Evolutionary conservation across 768 basidiomycete genomes (phyloP).

Genomic region (Lyophyllum semitale): DNA sequence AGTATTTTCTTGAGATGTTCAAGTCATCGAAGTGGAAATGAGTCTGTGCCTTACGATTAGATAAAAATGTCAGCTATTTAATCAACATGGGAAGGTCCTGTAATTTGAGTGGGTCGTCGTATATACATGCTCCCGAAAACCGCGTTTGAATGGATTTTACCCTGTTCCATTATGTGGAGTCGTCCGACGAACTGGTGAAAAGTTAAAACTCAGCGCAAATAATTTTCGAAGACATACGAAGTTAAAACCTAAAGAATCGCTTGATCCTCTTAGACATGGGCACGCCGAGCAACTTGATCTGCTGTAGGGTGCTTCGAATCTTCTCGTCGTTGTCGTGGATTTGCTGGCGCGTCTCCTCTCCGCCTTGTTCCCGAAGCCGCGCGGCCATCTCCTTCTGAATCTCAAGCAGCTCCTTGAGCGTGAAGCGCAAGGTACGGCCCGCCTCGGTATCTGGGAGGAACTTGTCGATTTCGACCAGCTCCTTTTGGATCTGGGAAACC

Average conservation of each 20-base stretch:
- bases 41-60: no score
- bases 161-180: no score
- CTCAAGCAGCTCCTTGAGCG: conserved; percentile 15
- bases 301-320: conserved; percentile 16
- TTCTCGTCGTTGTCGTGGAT: conserved; percentile 16
- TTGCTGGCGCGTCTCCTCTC: conserved; percentile 13
- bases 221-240: not conserved
- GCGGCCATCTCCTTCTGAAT: conserved; percentile 6
- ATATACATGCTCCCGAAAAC: no score
- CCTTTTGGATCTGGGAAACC: conserved; percentile 23
- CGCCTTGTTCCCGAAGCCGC: conserved; percentile 8
- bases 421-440: conserved; percentile 16
- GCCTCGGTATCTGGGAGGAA: conserved; percentile 24
- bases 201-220: not conserved
- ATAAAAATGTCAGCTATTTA: no score
- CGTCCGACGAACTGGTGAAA: no score
- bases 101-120: no score
- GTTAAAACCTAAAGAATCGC: not conserved
- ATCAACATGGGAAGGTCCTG: no score
- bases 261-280: not conserved
- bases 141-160: no score
- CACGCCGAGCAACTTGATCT: not conserved
- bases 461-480: conserved; percentile 21
- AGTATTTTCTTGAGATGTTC: no score
- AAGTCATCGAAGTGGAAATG: no score